phyloP scores from a whole-genome alignment of 2,329 filamentous ascomycete species.

The Aspergillus viridinutans region DNA sequence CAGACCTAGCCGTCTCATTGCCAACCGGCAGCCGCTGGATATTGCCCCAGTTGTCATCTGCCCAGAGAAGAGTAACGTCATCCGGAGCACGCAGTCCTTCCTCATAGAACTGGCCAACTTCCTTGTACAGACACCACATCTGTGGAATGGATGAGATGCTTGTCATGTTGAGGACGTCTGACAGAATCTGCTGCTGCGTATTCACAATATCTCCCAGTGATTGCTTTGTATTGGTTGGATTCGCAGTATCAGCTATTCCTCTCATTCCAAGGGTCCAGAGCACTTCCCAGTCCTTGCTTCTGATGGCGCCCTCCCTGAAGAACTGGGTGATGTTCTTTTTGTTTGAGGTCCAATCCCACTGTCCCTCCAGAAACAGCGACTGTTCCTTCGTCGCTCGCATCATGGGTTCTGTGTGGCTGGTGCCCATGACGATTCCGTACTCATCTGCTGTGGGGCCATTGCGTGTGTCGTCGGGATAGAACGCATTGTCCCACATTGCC shows the following conservation, averaged over 20 bases:
- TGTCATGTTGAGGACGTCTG: slow-evolving; percentile 50
- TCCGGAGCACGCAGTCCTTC: slow-evolving; percentile 60
- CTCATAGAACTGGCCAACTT: slow-evolving; percentile 66
- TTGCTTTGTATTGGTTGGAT: slow-evolving; percentile 43
- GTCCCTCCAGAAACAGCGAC: slow-evolving; percentile 43
- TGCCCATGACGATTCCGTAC: slow-evolving; percentile 70
- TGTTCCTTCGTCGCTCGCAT: slow-evolving; percentile 50
- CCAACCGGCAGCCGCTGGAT: slow-evolving; percentile 57
- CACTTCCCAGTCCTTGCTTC: slow-evolving; percentile 62
- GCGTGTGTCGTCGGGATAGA: slow-evolving; percentile 64
- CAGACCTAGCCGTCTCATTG: slow-evolving; percentile 56
- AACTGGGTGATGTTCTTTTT: slow-evolving; percentile 65
- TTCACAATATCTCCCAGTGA: slow-evolving; percentile 59
- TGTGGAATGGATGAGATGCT: slow-evolving; percentile 57
- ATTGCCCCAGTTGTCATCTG: slow-evolving; percentile 68
- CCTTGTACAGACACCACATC: slow-evolving; percentile 71
- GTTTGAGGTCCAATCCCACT: slow-evolving; percentile 68
- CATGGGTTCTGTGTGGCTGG: slow-evolving; percentile 71
- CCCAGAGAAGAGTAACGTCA: slow-evolving; percentile 64
- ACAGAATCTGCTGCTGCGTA: slow-evolving; percentile 57
- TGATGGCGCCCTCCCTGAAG: slow-evolving; percentile 62
- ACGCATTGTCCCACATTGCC: slow-evolving; percentile 66
- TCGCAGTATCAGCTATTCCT: slow-evolving; percentile 62
- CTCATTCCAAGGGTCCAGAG: slow-evolving; percentile 67
- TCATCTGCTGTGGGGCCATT: slow-evolving; percentile 68